Evolutionary conservation across 345 rosid species (phyloP).

Genomic region (Rhodamnia argentea): DNA sequence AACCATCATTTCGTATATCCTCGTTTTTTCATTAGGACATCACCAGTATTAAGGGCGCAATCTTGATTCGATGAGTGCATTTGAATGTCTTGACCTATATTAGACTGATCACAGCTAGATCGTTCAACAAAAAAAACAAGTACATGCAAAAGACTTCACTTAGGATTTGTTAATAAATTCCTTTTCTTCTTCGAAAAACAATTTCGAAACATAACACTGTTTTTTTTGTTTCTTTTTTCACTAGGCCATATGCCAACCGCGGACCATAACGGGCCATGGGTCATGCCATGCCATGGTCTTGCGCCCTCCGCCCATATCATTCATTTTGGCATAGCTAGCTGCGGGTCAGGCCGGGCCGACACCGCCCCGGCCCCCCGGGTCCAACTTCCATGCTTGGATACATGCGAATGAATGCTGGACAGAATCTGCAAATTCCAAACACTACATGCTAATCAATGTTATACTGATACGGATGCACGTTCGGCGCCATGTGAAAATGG

Average conservation of each 20-base stretch:
- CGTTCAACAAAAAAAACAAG: not conserved
- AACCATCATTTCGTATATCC: not conserved
- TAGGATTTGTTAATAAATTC: not conserved
- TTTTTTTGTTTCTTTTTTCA: too few relatives aligned
- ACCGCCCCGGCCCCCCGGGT: not conserved
- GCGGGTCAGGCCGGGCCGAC: not conserved
- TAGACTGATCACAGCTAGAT: not conserved
- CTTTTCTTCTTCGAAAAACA: not conserved
- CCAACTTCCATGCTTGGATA: not conserved
- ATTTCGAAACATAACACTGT: not conserved
- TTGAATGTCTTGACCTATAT: not conserved
- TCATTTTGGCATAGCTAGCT: not conserved
- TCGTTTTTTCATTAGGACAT: not conserved
- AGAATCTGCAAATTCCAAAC: not conserved
- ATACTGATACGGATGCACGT: not conserved
- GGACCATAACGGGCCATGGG: not conserved
- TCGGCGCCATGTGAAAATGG: not conserved
- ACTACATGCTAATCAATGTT: not conserved
- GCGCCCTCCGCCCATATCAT: not conserved
- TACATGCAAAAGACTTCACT: not conserved
- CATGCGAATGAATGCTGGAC: not conserved
- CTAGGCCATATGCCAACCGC: not conserved
- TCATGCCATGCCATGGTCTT: not conserved
- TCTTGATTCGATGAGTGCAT: not conserved
- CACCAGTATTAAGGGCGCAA: not conserved